phyloP scores from a whole-genome alignment of 2,329 filamentous ascomycete species.

The Colletotrichum sp. region DNA sequence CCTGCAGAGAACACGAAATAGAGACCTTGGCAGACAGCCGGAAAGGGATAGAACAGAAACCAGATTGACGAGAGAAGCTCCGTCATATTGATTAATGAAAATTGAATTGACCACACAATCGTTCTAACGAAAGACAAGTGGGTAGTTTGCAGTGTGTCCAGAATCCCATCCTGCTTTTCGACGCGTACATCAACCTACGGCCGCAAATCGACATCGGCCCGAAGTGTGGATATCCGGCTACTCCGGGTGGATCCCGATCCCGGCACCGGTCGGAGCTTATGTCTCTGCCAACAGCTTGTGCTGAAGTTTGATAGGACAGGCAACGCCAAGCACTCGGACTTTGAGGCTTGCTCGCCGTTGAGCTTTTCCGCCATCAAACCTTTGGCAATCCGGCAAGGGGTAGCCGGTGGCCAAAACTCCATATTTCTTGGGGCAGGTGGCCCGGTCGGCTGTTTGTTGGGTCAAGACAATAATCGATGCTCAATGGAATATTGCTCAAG shows the following conservation, averaged over 20 bases:
- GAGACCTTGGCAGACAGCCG: neutral
- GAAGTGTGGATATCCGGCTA: neutral
- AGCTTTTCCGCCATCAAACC: neutral
- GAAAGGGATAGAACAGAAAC: neutral
- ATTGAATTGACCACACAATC: neutral
- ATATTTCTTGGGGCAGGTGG: neutral
- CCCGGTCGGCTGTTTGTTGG: neutral
- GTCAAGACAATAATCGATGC: neutral
- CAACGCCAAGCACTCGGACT: neutral
- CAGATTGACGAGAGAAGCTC: neutral
- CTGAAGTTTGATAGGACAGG: neutral
- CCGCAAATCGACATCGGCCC: neutral
- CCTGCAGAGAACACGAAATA: neutral
- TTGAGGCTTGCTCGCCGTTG: neutral
- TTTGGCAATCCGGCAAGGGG: neutral
- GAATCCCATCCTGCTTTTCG: neutral
- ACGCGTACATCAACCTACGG: neutral
- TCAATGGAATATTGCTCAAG: neutral
- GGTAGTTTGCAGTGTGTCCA: neutral
- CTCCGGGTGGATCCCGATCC: neutral
- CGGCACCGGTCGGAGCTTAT: neutral
- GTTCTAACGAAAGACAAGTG: neutral
- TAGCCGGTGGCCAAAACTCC: neutral
- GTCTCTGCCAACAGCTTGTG: neutral
- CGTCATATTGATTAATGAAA: neutral